Percentiles rank a stretch among this genome's conserved stretches.
These are phyloP conservation scores for Centella asiatica DNA, from an alignment of 129 eudicot species.

Conservation along the genomic window DNA sequence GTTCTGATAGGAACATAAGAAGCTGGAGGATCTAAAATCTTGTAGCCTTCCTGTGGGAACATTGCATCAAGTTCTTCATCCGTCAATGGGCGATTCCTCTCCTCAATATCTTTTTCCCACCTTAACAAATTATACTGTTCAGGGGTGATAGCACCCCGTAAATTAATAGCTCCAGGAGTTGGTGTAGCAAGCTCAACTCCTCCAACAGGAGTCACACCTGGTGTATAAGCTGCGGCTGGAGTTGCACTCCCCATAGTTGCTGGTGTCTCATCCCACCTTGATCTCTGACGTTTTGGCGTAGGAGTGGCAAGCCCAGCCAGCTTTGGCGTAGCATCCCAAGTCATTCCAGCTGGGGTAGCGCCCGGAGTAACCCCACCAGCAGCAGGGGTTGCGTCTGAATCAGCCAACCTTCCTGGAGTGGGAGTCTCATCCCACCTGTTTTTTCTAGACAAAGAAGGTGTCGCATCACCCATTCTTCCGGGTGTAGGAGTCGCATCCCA, in stretches of 20 bases:
- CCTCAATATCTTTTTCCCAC: conserved; percentile 98
- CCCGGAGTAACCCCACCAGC: conserved; percentile 98
- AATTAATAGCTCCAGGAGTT: conserved; percentile 58
- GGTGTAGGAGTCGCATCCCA: conserved; percentile 99
- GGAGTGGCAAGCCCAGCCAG: conserved; percentile 85
- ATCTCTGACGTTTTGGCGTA: conserved; percentile 85
- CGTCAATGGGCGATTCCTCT: conserved; percentile 81
- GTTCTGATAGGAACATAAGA: conserved; percentile 85
- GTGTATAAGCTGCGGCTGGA: conserved; percentile 79
- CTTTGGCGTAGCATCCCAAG: conserved; percentile 98
- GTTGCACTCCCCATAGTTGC: conserved; percentile 96
- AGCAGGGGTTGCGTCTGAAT: conserved; percentile 87
- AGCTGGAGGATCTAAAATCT: conserved; percentile 83
- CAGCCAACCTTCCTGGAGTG: conserved; percentile 75
- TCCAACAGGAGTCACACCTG: conserved; percentile 92
- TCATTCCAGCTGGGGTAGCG: conserved; percentile 99
- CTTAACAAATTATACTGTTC: conserved; percentile 83
- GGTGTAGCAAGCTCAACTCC: conserved; percentile 94
- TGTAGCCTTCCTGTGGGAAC: conserved; percentile 90
- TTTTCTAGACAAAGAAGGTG: conserved; percentile 68
- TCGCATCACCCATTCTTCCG: conserved; percentile 82
- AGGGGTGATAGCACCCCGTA: conserved; percentile 78
- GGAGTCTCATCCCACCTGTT: conserved; percentile 99
- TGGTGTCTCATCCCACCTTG: conserved; percentile 99
- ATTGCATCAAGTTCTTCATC: conserved; percentile 87